Evolutionary conservation across 2,329 filamentous ascomycete species (phyloP).

Genomic region (Alternaria solani): DNA sequence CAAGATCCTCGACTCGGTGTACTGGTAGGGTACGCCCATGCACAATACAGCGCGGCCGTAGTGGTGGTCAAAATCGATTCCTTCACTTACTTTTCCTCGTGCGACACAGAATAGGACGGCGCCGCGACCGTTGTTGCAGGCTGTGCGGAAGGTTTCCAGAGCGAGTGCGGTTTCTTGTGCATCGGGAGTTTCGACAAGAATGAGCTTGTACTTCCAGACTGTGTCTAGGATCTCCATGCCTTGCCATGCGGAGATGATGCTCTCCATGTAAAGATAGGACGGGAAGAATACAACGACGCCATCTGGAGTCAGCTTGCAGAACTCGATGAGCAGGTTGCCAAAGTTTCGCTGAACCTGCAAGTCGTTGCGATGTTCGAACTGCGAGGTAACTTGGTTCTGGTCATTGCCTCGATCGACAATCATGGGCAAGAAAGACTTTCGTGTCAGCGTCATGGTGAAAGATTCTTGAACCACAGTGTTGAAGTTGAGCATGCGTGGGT

Average conservation of each 20-base stretch:
- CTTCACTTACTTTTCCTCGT: conserved; percentile 95
- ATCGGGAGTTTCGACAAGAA: conserved; percentile 96
- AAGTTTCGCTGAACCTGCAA: conserved; percentile 97
- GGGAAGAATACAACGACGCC: conserved; percentile 99
- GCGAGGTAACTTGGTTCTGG: conserved; percentile 89
- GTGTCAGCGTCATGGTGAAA: conserved; percentile 93
- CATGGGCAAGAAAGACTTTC: conserved; percentile 96
- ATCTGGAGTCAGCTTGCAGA: conserved; percentile 94
- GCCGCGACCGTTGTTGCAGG: conserved; percentile 95
- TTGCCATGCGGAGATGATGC: conserved; percentile 99
- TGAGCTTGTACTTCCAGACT: conserved; percentile 99
- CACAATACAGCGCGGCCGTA: conserved; percentile 95
- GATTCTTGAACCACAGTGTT: conserved; percentile 93
- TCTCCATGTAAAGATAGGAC: conserved; percentile 98
- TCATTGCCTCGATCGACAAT: conserved; percentile 95
- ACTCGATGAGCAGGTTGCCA: conserved; percentile 90
- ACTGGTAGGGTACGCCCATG: conserved; percentile 97
- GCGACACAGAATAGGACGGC: conserved; percentile 94
- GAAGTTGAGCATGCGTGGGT: conserved; percentile 98
- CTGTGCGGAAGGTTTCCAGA: conserved; percentile 94
- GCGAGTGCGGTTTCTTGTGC: conserved; percentile 96
- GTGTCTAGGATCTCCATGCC: conserved; percentile 97
- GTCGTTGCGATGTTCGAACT: conserved; percentile 95
- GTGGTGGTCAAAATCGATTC: conserved; percentile 99
- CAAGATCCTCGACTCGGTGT: conserved; percentile 95